Evolutionary conservation across 2,329 filamentous ascomycete species (phyloP), one percentile per base, ranked within the genome.

Genomic region (Stachybotrys chlorohalonatus): DNA sequence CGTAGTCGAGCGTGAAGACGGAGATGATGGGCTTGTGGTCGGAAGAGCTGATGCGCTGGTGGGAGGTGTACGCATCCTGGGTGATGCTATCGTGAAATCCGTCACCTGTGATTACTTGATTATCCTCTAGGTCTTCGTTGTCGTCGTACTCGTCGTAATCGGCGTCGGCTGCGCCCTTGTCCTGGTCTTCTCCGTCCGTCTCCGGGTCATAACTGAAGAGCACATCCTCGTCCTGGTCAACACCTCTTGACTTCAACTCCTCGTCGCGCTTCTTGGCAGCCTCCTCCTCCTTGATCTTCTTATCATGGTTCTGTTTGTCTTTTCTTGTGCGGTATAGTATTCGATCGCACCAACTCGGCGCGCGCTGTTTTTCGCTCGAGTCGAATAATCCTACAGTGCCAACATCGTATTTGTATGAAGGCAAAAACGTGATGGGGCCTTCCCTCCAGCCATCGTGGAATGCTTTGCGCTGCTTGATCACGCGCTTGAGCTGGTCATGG

Each of bases 371-470:
- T 67, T 97, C 94, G 60, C 92, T 96, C 0, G 92, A 90, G 71
- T 99, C 95, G 67, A 96, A 99, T 32, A 91, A 81, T 2, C 89
- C 89, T 36, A 96, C 83, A 32, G 88, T 95, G n/a, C 94, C 94
- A 31, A 96, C 79, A 64, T 99, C 95, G 62, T 99, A 99, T 69
- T 99, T 99, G 71, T 99, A 99, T 0, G 94, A 95, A 1, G 94
- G 94, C 15, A 97, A 69, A 64, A 99, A 99, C 1, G 83, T 83
- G 54, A 99, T 92, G 1, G 84, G 78, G 0, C 92, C 94, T 75
- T 99, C 94, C 52, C 81, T 80, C 92, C 94, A 99, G 1, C 92
- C 93, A 58, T 96, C 89, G 56, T 95, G 83, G 58, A 99, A 95
- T 0, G 85, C 84, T 66, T 88, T 94, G n/a, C 83, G 81, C 46